These are phyloP conservation scores for Globisporangium cederbergense DNA, from an alignment of 352 stramenopile genomes.

Conservation along the genomic window DNA sequence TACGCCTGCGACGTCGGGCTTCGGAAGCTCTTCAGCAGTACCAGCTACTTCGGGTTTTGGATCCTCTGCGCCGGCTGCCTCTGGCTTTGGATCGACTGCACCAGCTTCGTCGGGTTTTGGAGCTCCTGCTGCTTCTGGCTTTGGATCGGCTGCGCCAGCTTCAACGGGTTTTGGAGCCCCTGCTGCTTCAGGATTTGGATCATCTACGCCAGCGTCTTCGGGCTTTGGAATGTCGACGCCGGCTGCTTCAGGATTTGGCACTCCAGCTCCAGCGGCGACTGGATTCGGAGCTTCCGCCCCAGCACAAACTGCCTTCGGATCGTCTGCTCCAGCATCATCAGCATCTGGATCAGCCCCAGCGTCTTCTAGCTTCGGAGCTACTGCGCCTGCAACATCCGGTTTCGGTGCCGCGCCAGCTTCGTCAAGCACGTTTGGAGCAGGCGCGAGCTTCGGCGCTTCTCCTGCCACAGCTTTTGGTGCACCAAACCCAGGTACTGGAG, in stretches of 20 bases:
- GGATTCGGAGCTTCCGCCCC: conserved; percentile 11
- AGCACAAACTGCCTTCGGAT: conserved; percentile 1
- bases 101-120: conserved; percentile 36
- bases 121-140: conserved; percentile 31
- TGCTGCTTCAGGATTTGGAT: conserved; percentile 20
- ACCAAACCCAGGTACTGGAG: background rate
- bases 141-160: conserved; percentile 32
- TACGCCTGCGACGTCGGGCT: conserved; percentile 25
- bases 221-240: conserved; percentile 23
- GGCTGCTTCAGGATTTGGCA: conserved; percentile 12
- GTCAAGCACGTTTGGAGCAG: conserved; percentile 14
- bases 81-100: conserved; percentile 24
- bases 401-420: conserved; percentile 29
- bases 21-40: conserved; percentile 12
- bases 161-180: conserved; percentile 36
- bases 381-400: conserved; percentile 20
- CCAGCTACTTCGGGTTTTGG: conserved; percentile 11
- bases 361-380: conserved; percentile 24
- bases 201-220: conserved; percentile 11
- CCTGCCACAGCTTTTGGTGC: conserved; percentile 17
- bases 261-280: conserved; percentile 3
- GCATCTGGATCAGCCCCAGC: conserved; percentile 15
- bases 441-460: background rate
- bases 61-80: conserved; percentile 20
- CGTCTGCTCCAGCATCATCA: conserved; percentile 9